Evolutionary conservation across 2,329 filamentous ascomycete genomes (phyloP).

Genomic region (Aspergillus novofumigatus): DNA sequence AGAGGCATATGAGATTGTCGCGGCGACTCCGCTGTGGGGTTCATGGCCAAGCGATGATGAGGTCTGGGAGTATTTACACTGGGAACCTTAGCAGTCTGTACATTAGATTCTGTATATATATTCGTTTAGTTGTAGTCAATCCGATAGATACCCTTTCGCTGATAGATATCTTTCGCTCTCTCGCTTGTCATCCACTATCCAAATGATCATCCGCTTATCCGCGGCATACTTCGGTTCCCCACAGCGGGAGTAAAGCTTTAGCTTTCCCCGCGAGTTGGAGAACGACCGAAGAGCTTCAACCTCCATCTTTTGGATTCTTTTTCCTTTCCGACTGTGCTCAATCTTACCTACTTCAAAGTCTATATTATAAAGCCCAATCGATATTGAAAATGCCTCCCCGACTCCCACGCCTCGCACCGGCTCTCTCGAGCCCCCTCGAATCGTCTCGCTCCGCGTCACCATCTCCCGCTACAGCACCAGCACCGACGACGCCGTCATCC

Average conservation of each 20-base stretch:
- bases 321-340: constrained; percentile 2
- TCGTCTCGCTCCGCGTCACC: constrained; percentile 23
- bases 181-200: background rate
- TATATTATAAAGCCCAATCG: too few species aligned
- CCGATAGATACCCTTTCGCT: constrained; percentile 12
- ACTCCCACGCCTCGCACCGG: constrained; percentile 21
- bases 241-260: constrained; percentile 13
- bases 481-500: constrained; percentile 47
- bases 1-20: constrained; percentile 37
- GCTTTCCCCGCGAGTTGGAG: constrained; percentile 21
- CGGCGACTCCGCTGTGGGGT: constrained; percentile 30
- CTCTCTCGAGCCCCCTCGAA: constrained; percentile 17
- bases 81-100: constrained; percentile 19
- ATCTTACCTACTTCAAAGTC: background rate
- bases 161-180: background rate
- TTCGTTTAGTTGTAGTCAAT: constrained; percentile 6
- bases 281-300: background rate
- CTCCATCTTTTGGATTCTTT: constrained; percentile 1
- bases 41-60: constrained; percentile 42
- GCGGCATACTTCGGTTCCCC: constrained; percentile 12
- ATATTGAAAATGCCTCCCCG: constrained; percentile 30
- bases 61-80: constrained; percentile 31
- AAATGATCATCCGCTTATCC: constrained; percentile 9
- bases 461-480: constrained; percentile 33
- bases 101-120: constrained; percentile 13